phyloP scores from a whole-genome alignment of 495 filamentous ascomycete genomes.

The Aspergillus mulundensis region DNA sequence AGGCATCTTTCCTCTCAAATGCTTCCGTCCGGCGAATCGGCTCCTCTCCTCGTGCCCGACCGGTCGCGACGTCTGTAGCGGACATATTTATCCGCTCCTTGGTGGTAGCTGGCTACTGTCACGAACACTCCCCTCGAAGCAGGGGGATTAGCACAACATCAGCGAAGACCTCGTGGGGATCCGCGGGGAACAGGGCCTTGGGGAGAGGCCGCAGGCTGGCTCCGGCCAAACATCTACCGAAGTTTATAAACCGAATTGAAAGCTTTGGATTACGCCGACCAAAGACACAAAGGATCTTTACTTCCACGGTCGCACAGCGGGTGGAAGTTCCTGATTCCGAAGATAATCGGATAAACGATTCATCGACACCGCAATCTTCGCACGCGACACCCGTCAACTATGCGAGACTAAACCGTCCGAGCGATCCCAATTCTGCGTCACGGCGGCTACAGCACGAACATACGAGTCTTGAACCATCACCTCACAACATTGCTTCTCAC shows the following conservation, averaged over 20 bases:
- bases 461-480: neutral
- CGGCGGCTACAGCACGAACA: neutral
- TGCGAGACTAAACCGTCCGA: neutral
- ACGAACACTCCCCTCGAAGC: constrained; percentile 45
- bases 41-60: constrained; percentile 37
- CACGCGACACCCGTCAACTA: neutral
- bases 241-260: constrained; percentile 16
- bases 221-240: constrained; percentile 18
- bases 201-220: constrained; percentile 10
- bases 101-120: constrained; percentile 59
- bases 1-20: constrained; percentile 26
- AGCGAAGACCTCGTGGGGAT: constrained; percentile 11
- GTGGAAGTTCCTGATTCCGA: constrained; percentile 15
- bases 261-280: constrained; percentile 18
- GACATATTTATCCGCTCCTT: constrained; percentile 61
- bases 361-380: neutral
- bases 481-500: neutral
- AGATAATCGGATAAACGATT: constrained; percentile 1
- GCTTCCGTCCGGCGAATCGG: constrained; percentile 33
- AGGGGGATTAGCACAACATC: constrained; percentile 30
- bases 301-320: constrained; percentile 24
- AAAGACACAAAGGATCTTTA: constrained; percentile 30
- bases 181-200: constrained; percentile 14
- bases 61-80: constrained; percentile 39
- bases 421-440: neutral